Evolutionary conservation across 306 rosid species (phyloP).

Genomic region (Betula pendula): DNA sequence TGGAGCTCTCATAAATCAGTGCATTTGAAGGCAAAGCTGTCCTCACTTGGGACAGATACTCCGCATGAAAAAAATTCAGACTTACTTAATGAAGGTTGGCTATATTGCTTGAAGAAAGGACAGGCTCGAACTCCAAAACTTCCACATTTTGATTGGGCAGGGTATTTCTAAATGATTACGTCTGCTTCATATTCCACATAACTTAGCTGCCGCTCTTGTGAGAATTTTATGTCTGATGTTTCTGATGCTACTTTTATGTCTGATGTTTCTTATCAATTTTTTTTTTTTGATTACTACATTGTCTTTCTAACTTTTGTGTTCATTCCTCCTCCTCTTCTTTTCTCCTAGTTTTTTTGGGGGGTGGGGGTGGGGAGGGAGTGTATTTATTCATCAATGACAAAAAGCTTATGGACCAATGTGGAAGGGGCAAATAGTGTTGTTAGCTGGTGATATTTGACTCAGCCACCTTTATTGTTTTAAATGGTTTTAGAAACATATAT

Average conservation of each 20-base stretch:
- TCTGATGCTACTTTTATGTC: constrained; percentile 12
- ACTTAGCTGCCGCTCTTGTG: constrained; percentile 7
- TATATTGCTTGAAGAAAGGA: constrained; percentile 78
- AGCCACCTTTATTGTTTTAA: neutral
- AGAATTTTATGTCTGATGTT: constrained; percentile 9
- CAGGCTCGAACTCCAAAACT: constrained; percentile 75
- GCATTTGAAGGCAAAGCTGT: constrained; percentile 66
- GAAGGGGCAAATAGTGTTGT: neutral
- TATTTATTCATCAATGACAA: neutral
- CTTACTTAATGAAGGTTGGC: constrained; percentile 62
- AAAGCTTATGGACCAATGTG: neutral
- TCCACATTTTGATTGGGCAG: constrained; percentile 94
- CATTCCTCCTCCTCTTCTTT: neutral
- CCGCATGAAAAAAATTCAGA: constrained; percentile 46
- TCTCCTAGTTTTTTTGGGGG: neutral
- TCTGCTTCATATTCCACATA: constrained; percentile 5
- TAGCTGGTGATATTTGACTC: neutral
- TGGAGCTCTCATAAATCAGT: constrained; percentile 91
- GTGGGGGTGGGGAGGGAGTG: no score
- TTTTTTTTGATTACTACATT: neutral
- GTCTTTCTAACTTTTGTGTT: neutral
- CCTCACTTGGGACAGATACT: constrained; percentile 41
- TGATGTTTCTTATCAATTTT: no score
- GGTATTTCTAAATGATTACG: constrained; percentile 47
- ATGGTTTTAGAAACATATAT: neutral